Evolutionary conservation across 2,329 filamentous ascomycete species (phyloP), one percentile per base, ranked within the genome.

Genomic region (Cladophialophora chaetospira): DNA sequence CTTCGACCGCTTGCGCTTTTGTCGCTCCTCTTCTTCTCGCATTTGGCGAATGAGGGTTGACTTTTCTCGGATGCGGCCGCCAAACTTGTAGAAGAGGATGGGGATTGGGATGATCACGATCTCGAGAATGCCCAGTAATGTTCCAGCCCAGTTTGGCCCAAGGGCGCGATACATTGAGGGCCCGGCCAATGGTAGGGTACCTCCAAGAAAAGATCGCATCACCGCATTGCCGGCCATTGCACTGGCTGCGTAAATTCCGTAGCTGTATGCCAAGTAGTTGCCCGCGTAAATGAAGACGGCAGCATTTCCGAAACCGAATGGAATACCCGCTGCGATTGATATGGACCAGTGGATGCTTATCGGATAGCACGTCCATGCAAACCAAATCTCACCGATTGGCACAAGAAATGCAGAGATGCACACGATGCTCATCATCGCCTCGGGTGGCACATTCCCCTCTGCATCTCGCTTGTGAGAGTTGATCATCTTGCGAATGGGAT

Each of bases 321-420:
- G 88, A 4, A 95, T 81, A 0, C 90, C 89, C 1, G 89, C 89
- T 0, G 89, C 76, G 46, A 95, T 87, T 1, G 89, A 88, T 17
- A 84, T 79, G n/a, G 91, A 85, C 87, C 89, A 95, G 69, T 90
- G 91, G 28, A 95, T 89, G 3, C 83, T 82, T 0, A 73, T 75
- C 0, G 91, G 91, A 0, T 91, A 83, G 59, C 87, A 91, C 0
- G 91, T 96, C 91, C 91, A 96, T 0, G 89, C 85, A 68, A 97
- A 97, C 71, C 87, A 88, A 21, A 97, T 81, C 71, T 96, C 87
- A 13, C 91, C 92, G 2, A 89, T 71, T 0, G 91, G 88, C 0
- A 88, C 85, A 1, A 90, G 75, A 1, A 95, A 70, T 0, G 89
- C 84, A 3, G 88, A 89, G 23, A 96, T 83, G 64, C 87, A 89